Base-by-base conservation (phyloP, 2,329 filamentous ascomycete genomes). In the Sporothrix phasma region DNA sequence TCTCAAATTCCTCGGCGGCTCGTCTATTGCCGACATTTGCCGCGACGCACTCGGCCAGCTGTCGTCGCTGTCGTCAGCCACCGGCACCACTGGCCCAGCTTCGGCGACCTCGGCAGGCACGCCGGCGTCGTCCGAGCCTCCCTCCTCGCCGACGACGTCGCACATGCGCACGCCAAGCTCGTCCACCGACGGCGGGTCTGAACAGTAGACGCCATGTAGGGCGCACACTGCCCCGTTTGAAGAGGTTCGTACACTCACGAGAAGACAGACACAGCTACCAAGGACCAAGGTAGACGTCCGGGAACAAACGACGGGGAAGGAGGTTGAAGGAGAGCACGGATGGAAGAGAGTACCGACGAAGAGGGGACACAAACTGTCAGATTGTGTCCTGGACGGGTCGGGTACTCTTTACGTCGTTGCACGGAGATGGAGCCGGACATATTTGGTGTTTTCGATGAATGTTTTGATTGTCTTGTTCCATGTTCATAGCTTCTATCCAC, bases 1-100 rank as follows among this genome's bases (percentile, higher is more conserved):
- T 7, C 76, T 77, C 65, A 73, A 76, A 13, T 74, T 77, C 29
- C 70, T 77, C 69, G 60, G 64, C 10, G 64, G 64, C n/a, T 64
- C 65, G 5, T 66, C 65, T 17, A 66, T 66, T 45, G 43, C 60
- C 17, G 65, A 66, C 45, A 61, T 66, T 11, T 66, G 65, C 58
- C 59, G 61, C 24, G 65, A 66, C 19, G 65, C 65, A 19, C 31
- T 66, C 45, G 65, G 65, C 43, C 56, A 64, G 37, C 56, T 66
- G 22, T 60, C 64, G 39, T 63, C 62, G 15, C 43, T 64, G 22
- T 59, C 62, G 29, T 59, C 62, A 8, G 31, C 53, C 10, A n/a
- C 41, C 3, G 41, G 17, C 41, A 37, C n/a, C n/a, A n/a, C n/a
- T n/a, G n/a, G n/a, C n/a, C n/a, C n/a, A n/a, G n/a, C n/a, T n/a